Base-by-base conservation (phyloP, 1,284 basidiomycete species). In the Hortiboletus rubellus region DNA sequence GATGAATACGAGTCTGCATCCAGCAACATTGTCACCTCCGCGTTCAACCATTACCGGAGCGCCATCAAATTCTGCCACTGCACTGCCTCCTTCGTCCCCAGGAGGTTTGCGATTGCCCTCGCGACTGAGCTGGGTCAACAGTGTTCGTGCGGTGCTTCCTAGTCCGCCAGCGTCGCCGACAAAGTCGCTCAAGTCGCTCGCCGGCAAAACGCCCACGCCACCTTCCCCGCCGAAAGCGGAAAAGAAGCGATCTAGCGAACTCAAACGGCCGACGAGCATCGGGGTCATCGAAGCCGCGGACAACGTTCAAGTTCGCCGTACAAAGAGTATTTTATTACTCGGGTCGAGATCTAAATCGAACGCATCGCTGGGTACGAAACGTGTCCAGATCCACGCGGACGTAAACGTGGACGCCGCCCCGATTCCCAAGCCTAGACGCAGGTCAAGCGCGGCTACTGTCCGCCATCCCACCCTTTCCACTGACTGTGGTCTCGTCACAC, bases 281-380 rank as follows among this genome's bases (percentile, higher is more conserved):
- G 60, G 69, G 3, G 61, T 71, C 18, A 63, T 73, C 11, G 72
- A 72, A 43, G 72, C 69, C 46, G 66, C 69, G 24, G 67, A 69
- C 31, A 58, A 62, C 11, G 41, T 44, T 1, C 63, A 66, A 11
- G 66, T 68, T 18, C 65, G 67, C 31, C 63, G 67, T 11, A 72
- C 71, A 30, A 74, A 71, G 36, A 74, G 69, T 40, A 74, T 73
- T 2, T 17, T 74, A 0, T 27, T 74, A 18, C 67, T 73, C 2
- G 66, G 69, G 7, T 62, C 66, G n/a, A 59, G 58, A 46, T 71
- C 71, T 2, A 74, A 74, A 46, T 71, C 68, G 24, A 57, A 46
- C 34, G 38, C 38, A 7, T 70, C 66, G 7, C 46, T 72, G 4
- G 57, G 70, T 3, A 45, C 54, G 11, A 72, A 73, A 36, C 68